Conservation (phyloP, 148 eudicot genomes). For the Rhododendron henanense region DNA sequence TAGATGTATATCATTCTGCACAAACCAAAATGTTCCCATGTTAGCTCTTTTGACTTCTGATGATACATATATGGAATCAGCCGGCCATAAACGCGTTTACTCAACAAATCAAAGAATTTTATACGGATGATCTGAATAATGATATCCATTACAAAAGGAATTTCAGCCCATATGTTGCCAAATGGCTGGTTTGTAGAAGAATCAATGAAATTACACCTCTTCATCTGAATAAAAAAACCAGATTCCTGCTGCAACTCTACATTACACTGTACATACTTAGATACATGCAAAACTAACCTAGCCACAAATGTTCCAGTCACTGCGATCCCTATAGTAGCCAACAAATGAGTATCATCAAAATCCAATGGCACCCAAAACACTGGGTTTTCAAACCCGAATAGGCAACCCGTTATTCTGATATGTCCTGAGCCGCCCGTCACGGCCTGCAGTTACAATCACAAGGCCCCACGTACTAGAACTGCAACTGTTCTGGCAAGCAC, state of each 20-base stretch:
- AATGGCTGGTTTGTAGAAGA: neutral
- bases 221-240: neutral
- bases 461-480: constrained; percentile 66
- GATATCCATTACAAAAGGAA: constrained; percentile 3
- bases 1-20: neutral
- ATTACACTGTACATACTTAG: neutral
- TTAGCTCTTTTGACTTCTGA: neutral
- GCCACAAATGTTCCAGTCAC: neutral
- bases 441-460: constrained; percentile 70
- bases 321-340: neutral
- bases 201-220: neutral
- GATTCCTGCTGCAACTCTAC: neutral
- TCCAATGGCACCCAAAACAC: neutral
- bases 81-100: neutral
- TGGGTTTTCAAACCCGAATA: constrained; percentile 25
- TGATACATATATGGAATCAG: neutral
- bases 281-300: neutral
- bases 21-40: neutral
- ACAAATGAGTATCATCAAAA: neutral
- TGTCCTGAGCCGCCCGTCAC: constrained; percentile 57
- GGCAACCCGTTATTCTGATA: constrained; percentile 73
- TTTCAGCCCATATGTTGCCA: neutral
- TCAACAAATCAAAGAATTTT: constrained; percentile 13
- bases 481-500: constrained; percentile 37
- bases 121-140: neutral